Conservation (phyloP, 768 basidiomycete species). For the Mycena leptocephala region DNA sequence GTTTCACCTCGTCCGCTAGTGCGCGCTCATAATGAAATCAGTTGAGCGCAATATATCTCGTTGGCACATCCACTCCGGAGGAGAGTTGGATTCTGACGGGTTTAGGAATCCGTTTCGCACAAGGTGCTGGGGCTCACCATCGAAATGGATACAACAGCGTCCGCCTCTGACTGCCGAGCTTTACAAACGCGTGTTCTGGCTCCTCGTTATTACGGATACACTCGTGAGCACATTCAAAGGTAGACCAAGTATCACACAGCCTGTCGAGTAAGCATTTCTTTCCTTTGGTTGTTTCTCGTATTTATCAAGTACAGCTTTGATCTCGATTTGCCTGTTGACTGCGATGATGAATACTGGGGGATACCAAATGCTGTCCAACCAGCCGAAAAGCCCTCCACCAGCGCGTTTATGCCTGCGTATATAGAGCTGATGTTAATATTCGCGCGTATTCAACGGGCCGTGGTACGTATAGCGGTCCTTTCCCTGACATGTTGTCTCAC, state of each 20-base stretch:
- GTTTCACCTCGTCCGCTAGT: not conserved
- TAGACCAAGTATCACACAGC: constrained; percentile 73
- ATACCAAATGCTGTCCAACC: constrained; percentile 70
- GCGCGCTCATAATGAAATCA: constrained; percentile 11
- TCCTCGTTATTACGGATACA: constrained; percentile 49
- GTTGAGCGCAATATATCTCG: constrained; percentile 49
- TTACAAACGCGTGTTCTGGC: constrained; percentile 73
- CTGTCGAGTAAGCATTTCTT: constrained; percentile 72
- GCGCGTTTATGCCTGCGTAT: constrained; percentile 1
- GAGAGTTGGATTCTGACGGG: constrained; percentile 71
- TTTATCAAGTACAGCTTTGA: constrained; percentile 64
- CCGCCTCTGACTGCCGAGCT: constrained; percentile 67
- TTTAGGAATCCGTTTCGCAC: constrained; percentile 71
- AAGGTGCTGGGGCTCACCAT: constrained; percentile 76
- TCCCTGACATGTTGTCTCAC: not conserved
- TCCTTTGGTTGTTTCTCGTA: not conserved
- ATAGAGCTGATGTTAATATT: constrained; percentile 18
- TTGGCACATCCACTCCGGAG: constrained; percentile 53
- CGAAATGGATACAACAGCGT: constrained; percentile 50
- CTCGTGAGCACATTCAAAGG: constrained; percentile 67
- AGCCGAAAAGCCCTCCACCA: constrained; percentile 63
- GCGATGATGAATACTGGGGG: constrained; percentile 65
- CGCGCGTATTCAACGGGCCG: constrained; percentile 15
- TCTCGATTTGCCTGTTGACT: constrained; percentile 74
- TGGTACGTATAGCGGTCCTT: constrained; percentile 2